Evolutionary conservation across 2,329 filamentous ascomycete species (phyloP), one percentile per base, ranked within the genome.

Genomic region (Bipolaris zeicola): DNA sequence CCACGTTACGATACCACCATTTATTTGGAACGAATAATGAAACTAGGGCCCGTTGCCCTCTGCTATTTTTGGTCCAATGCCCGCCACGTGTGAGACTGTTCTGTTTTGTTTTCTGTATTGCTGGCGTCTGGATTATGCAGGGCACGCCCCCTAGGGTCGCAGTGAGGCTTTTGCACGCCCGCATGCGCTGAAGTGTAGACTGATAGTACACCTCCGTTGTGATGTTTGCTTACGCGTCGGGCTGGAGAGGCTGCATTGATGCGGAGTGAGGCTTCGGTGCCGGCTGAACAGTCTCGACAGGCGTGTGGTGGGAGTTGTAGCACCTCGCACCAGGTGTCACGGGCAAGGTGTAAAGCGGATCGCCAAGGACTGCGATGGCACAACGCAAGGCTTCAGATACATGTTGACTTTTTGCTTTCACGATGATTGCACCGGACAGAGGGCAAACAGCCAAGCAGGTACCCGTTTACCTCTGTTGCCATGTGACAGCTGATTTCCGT

Each of bases 11-110:
- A 61, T 58, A 53, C 55, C 49, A 53, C 52, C 58, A 51, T 42
- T 41, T 63, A 47, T 47, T 43, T 58, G 52, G 53, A 62, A 65
- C 55, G 62, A 65, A 62, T 66, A 49, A 68, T 59, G 66, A 69
- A 50, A 50, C 39, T 52, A 50, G 43, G 56, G 60, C 49, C 2
- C 42, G 50, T 37, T 8, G 47, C 45, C 54, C 58, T 58, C 55
- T 39, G 39, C 38, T 52, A 62, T 42, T 37, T 66, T 53, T 57
- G 50, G 54, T 47, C 36, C 42, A 18, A n/a, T 26, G 20, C 43
- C 36, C 46, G 24, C 24, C 47, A 50, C 18, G 31, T 43, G 54
- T 57, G 50, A 57, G 54, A 38, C 33, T 37, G 33, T 43, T 48
- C 7, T 28, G n/a, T 44, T 16, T 28, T 47, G 16, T 39, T 34